Evolutionary conservation across 352 stramenopile genomes (phyloP).

Genomic region (Blastocystis sp.): DNA sequence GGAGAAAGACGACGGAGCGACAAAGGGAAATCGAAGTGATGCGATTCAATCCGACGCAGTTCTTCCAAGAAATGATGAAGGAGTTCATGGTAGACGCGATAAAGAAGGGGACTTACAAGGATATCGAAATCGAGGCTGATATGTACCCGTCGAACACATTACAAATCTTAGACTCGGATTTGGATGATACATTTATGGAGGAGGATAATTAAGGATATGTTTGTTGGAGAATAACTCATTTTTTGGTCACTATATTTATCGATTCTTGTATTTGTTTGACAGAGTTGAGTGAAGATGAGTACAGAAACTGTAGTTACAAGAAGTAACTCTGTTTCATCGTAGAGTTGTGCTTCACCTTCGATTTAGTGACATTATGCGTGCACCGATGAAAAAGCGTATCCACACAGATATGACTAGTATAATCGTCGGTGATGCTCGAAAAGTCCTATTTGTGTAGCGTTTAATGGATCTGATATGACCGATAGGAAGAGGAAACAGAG

Average conservation of each 20-base stretch:
- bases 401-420: slow-evolving; percentile 35
- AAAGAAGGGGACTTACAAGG: slow-evolving; percentile 32
- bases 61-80: slow-evolving; percentile 6
- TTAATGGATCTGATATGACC: neutral
- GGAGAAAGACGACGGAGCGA: neutral
- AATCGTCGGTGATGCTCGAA: slow-evolving; percentile 28
- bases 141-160: neutral
- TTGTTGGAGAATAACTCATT: neutral
- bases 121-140: neutral
- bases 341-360: neutral
- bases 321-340: neutral
- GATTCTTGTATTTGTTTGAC: neutral
- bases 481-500: neutral
- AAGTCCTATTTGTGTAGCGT: neutral
- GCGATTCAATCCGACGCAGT: slow-evolving; percentile 1
- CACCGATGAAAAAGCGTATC: slow-evolving; percentile 17
- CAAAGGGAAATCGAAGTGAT: neutral
- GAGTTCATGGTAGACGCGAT: slow-evolving; percentile 27
- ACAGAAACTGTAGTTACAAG: neutral
- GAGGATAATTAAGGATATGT: neutral
- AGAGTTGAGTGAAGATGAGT: neutral
- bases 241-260: neutral
- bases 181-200: neutral
- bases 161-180: neutral
- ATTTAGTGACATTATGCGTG: neutral